phyloP scores from a whole-genome alignment of 2,329 filamentous ascomycete species.

The Elsinoe fawcettii region DNA sequence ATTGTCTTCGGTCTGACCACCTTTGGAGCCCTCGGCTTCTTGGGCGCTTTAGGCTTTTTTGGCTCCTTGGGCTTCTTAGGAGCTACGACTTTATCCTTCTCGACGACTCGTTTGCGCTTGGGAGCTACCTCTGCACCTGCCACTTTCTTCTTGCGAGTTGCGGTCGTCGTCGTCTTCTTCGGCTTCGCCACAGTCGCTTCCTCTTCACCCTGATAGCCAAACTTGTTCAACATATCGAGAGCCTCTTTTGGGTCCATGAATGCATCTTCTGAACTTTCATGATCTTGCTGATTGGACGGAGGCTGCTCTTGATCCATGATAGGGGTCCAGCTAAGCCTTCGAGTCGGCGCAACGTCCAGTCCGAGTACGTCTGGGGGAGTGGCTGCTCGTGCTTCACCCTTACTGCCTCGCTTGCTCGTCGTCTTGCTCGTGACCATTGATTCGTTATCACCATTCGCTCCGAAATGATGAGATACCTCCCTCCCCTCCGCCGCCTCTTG shows the following conservation, averaged over 20 bases:
- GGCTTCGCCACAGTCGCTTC: neutral
- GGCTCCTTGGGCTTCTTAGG: conserved; percentile 16
- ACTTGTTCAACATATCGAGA: neutral
- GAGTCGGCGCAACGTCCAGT: neutral
- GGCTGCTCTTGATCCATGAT: neutral
- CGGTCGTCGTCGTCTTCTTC: neutral
- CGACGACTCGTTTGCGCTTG: neutral
- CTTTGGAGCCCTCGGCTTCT: conserved; percentile 40
- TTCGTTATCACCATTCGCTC: no score
- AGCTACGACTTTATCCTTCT: conserved; percentile 10
- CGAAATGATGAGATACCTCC: conserved; percentile 9
- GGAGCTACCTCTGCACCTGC: neutral
- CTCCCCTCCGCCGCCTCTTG: neutral
- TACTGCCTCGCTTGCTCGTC: neutral
- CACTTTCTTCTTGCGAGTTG: conserved; percentile 1
- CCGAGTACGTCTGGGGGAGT: neutral
- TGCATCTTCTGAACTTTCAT: neutral
- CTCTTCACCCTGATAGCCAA: neutral
- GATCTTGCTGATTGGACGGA: neutral
- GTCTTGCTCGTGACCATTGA: neutral
- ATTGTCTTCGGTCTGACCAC: conserved; percentile 54
- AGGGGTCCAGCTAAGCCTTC: conserved; percentile 10
- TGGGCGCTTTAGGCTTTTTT: conserved; percentile 28
- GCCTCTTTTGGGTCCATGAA: neutral
- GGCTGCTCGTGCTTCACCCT: neutral